These are phyloP conservation scores for Blastobotrys aristatus DNA, from an alignment of 1,139 yeast species.

Conservation along the genomic window DNA sequence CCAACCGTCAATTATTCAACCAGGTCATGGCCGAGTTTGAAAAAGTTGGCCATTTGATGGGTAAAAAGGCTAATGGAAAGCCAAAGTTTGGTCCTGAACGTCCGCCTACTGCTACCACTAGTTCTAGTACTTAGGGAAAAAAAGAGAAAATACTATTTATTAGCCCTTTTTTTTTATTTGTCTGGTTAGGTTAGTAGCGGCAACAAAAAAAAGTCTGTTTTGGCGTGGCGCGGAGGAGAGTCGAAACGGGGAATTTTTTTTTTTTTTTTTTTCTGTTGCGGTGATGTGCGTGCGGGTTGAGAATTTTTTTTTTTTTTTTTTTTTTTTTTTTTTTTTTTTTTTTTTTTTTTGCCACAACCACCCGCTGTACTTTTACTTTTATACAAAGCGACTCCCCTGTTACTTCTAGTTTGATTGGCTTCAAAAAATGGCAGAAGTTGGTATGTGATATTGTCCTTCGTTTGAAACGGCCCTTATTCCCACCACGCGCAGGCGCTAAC, in stretches of 20 bases:
- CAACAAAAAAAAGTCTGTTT: background rate
- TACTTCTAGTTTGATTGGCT: background rate
- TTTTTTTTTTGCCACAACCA: background rate
- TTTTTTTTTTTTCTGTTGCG: too few relatives aligned
- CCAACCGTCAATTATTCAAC: background rate
- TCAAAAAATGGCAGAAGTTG: background rate
- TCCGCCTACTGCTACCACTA: slow-evolving; percentile 16
- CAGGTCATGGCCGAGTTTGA: slow-evolving; percentile 3
- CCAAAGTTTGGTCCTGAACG: slow-evolving; percentile 24
- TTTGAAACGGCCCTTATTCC: too few relatives aligned
- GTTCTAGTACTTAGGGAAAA: background rate
- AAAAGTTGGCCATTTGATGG: background rate
- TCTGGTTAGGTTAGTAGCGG: too few relatives aligned
- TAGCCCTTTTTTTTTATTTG: too few relatives aligned
- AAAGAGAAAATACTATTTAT: background rate
- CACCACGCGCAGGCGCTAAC: background rate
- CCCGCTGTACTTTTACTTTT: background rate
- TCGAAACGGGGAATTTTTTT: too few relatives aligned
- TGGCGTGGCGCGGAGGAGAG: background rate
- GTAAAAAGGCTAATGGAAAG: slow-evolving; percentile 5
- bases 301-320: slow-evolving; percentile 1
- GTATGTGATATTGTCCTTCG: background rate
- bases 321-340: background rate
- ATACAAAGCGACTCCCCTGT: background rate
- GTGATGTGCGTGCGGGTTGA: too few relatives aligned